Evolutionary conservation across 1,139 yeast species (phyloP), one percentile per base, ranked within the genome.

Genomic region (Sugiyamaella japonica): DNA sequence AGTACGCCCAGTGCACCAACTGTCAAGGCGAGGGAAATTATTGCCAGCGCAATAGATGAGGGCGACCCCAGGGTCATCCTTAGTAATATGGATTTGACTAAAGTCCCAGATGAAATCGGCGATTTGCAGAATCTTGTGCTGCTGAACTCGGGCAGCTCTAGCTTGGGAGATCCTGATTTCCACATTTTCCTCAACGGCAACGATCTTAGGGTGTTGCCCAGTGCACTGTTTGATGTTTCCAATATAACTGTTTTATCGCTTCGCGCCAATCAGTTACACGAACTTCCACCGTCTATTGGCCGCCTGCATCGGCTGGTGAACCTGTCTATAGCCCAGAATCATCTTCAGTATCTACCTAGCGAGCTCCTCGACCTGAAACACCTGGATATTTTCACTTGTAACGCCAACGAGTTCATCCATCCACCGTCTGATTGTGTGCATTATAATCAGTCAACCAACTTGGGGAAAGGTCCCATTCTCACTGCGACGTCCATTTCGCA

Each of bases 171-270:
- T 9, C 63, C 76, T 1, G 61, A 65, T 16, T 63, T 81, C 45
- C 79, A 80, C 54, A 65, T 84, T 15, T 80, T 78, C 62, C 74
- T 84, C 7, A 70, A 80, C 2, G 73, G 77, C 51, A 85, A 85
- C 66, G 63, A 67, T n/a, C 61, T 85, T n/a, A 67, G 73, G 17
- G 67, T 72, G 1, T 65, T 85, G n/a, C 78, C 82, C n/a, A 80
- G 82, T 0, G 64, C 73, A 10, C 57, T 84, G 16, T 83, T 83
- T 60, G 74, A 75, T 50, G 75, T 82, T 9, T 66, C 73, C 7
- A 77, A 80, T 45, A 66, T 84, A 13, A 74, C 78, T n/a, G 86
- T 81, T 6, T 68, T 85, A 42, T 75, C 81, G 1, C 68, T 85
- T 52, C 72, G 88, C 42, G 75, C 74, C 50, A 85, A 85, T 63